These are phyloP conservation scores for Ophiostoma piceae DNA, from an alignment of 2,329 filamentous ascomycete genomes.

Conservation along the genomic window DNA sequence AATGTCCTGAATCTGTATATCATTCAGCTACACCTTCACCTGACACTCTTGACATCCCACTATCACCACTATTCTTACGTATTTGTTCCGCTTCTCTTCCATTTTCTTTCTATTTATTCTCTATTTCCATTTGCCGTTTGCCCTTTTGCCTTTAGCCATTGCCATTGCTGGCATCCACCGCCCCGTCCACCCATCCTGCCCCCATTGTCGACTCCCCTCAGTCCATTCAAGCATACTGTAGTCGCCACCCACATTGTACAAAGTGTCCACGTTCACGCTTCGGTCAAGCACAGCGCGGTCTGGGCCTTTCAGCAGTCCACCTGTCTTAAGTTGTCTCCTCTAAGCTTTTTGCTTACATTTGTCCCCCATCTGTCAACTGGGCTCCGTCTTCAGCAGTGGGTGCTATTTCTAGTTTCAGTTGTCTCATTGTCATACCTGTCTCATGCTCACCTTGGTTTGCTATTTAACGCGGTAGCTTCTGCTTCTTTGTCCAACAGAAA, in stretches of 20 bases:
- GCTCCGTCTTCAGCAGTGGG: not conserved
- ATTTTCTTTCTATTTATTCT: not conserved
- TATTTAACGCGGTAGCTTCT: not conserved
- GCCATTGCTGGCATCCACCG: not conserved
- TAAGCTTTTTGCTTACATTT: not conserved
- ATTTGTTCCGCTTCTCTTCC: no score
- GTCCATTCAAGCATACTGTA: not conserved
- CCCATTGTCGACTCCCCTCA: not conserved
- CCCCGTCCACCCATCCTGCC: not conserved
- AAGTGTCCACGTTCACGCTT: not conserved
- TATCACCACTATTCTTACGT: no score
- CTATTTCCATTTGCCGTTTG: not conserved
- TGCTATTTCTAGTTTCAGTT: not conserved
- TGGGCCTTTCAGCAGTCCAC: not conserved
- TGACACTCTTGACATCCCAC: no score
- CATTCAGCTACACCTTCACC: no score
- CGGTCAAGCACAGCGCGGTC: constrained; percentile 1
- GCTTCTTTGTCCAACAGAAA: not conserved
- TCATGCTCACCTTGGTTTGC: not conserved
- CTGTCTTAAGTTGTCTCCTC: not conserved
- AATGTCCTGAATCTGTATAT: no score
- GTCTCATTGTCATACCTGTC: not conserved
- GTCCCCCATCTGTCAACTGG: no score
- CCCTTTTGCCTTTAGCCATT: not conserved
- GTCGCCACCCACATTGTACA: not conserved